Evolutionary conservation across 1,139 yeast species (phyloP).

Genomic region (Protomyces inundatus): DNA sequence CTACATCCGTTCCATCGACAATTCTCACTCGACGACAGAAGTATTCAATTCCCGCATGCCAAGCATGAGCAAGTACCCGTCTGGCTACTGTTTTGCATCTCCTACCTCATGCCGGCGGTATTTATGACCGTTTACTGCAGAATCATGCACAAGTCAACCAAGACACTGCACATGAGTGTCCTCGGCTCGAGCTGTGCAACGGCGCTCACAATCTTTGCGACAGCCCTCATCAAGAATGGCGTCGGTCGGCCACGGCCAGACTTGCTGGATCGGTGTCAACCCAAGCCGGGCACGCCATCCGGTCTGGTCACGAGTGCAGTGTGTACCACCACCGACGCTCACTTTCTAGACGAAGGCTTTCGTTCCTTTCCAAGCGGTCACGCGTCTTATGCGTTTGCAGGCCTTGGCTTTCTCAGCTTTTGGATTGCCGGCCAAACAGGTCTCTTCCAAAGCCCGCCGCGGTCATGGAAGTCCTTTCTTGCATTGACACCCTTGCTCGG

Average conservation of each 20-base stretch:
- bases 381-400: slow-evolving; percentile 51
- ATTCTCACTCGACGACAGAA: slow-evolving; percentile 53
- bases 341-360: slow-evolving; percentile 57
- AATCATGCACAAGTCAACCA: slow-evolving; percentile 34
- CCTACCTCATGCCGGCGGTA: slow-evolving; percentile 45
- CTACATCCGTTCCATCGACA: slow-evolving; percentile 40
- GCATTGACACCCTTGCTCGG: slow-evolving; percentile 48
- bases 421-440: slow-evolving; percentile 62
- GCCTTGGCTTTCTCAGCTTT: slow-evolving; percentile 57
- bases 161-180: slow-evolving; percentile 53
- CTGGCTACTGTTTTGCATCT: slow-evolving; percentile 39
- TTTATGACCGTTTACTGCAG: slow-evolving; percentile 41
- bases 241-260: slow-evolving; percentile 78
- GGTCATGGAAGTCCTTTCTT: slow-evolving; percentile 52
- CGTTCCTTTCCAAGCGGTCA: slow-evolving; percentile 69
- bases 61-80: slow-evolving; percentile 56
- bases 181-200: slow-evolving; percentile 49
- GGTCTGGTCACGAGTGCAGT: slow-evolving; percentile 45
- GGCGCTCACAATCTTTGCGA: slow-evolving; percentile 45
- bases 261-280: slow-evolving; percentile 64
- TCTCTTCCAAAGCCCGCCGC: slow-evolving; percentile 44
- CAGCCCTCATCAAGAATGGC: slow-evolving; percentile 64
- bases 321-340: slow-evolving; percentile 41
- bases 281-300: slow-evolving; percentile 37
- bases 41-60: slow-evolving; percentile 70